Evolutionary conservation across 768 basidiomycete species (phyloP).

Genomic region (Tricholoma flavovirens): DNA sequence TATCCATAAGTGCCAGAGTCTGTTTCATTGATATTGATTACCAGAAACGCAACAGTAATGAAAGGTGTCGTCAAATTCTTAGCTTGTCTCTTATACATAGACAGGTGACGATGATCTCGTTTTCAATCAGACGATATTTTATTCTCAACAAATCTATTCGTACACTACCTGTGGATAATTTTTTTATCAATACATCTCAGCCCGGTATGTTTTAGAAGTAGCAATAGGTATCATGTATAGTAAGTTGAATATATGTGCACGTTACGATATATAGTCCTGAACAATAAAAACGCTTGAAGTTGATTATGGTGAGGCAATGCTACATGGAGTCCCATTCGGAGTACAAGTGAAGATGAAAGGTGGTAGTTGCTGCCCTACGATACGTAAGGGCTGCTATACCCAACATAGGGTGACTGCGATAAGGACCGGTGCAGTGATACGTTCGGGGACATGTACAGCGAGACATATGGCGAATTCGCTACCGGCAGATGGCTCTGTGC

Average conservation of each 20-base stretch:
- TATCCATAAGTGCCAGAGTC: no score
- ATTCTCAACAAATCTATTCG: no score
- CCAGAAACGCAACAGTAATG: no score
- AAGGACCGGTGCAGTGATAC: slow-evolving; percentile 6
- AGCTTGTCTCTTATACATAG: no score
- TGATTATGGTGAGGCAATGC: not conserved
- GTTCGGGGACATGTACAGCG: slow-evolving; percentile 11
- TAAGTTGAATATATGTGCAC: not conserved
- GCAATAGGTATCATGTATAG: not conserved
- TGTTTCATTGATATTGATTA: not conserved
- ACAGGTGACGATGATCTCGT: no score
- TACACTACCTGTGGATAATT: not conserved
- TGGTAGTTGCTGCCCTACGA: not conserved
- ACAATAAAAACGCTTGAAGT: not conserved
- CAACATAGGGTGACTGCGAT: slow-evolving; percentile 6
- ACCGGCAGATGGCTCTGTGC: slow-evolving; percentile 2
- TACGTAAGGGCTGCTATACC: slow-evolving; percentile 4
- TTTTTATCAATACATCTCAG: not conserved
- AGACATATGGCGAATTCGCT: slow-evolving; percentile 11
- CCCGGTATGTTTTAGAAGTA: not conserved
- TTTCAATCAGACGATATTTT: no score
- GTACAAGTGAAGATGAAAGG: not conserved
- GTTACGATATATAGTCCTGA: not conserved
- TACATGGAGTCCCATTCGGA: not conserved
- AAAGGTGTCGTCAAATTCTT: no score